Conservation (phyloP, 305 asterid genomes). For the Striga hermonthica region DNA sequence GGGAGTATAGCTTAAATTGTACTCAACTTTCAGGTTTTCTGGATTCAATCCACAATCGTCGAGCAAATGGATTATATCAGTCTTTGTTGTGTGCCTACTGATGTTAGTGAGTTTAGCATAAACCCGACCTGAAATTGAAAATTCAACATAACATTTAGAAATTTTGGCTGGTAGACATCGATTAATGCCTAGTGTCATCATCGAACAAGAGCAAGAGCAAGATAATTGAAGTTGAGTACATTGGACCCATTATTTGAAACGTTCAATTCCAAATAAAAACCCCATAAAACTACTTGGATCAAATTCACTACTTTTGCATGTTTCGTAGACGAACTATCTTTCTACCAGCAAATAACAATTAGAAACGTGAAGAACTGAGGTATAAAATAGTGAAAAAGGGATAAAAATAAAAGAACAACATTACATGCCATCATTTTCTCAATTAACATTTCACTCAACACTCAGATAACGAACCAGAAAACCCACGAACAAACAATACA, state of each 20-base stretch:
- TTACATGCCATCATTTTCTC: not conserved
- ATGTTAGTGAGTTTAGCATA: constrained; percentile 48
- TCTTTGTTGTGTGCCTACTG: constrained; percentile 54
- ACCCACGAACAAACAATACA: not conserved
- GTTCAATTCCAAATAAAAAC: not conserved
- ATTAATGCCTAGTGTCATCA: not conserved
- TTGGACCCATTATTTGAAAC: not conserved
- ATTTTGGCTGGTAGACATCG: not conserved
- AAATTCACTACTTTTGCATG: constrained; percentile 10
- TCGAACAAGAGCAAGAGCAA: not conserved
- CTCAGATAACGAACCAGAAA: not conserved
- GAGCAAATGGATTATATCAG: constrained; percentile 54
- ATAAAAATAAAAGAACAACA: not conserved
- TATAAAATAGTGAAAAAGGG: not conserved
- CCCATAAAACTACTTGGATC: constrained; percentile 1
- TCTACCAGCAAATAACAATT: constrained; percentile 1
- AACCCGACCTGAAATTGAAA: constrained; percentile 43
- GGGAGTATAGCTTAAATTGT: constrained; percentile 43
- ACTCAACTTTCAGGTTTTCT: constrained; percentile 66
- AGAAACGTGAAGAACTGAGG: not conserved
- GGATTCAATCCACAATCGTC: constrained; percentile 46
- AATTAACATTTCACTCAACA: constrained; percentile 1
- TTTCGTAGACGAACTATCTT: not conserved
- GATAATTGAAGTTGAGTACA: constrained; percentile 1
- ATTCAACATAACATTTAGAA: constrained; percentile 18